Conservation (phyloP, 805 yeast genomes). For the Wickerhamiella azymoides region DNA sequence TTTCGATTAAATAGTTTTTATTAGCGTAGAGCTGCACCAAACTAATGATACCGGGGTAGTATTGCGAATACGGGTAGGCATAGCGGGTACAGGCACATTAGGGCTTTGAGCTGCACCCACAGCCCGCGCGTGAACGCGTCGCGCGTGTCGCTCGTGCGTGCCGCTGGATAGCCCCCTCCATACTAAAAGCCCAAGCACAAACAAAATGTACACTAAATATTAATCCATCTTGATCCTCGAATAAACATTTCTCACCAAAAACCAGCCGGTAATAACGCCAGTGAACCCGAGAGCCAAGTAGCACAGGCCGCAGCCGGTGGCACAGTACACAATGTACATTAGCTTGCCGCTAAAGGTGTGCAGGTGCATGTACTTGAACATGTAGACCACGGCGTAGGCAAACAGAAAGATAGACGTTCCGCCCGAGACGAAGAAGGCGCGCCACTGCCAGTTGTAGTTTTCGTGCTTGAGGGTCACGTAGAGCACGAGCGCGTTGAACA, state of each 20-base stretch:
- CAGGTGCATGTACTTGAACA: slow-evolving; percentile 38
- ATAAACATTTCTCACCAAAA: slow-evolving; percentile 68
- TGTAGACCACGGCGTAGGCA: slow-evolving; percentile 56
- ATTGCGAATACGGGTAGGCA: no score
- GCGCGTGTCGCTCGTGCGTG: no score
- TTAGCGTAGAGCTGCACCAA: background rate
- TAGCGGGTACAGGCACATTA: no score
- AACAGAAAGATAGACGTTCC: slow-evolving; percentile 79
- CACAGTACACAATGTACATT: slow-evolving; percentile 71
- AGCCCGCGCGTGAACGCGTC: no score
- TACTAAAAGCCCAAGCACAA: no score
- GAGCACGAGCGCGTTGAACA: slow-evolving; percentile 65
- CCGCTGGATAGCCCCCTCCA: no score
- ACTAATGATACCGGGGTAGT: no score
- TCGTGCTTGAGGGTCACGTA: slow-evolving; percentile 81
- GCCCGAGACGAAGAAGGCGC: slow-evolving; percentile 72
- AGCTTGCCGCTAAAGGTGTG: slow-evolving; percentile 66
- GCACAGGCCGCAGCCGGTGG: slow-evolving; percentile 51
- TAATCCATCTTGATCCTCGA: slow-evolving; percentile 48
- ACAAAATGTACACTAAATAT: no score
- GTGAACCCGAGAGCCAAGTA: slow-evolving; percentile 80
- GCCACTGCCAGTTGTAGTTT: slow-evolving; percentile 97
- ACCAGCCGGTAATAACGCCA: slow-evolving; percentile 63
- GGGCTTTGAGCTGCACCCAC: no score
- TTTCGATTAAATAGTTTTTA: slow-evolving; percentile 47